phyloP scores from a whole-genome alignment of 2,329 filamentous ascomycete species.

The Dendrostoma leiphaemia region DNA sequence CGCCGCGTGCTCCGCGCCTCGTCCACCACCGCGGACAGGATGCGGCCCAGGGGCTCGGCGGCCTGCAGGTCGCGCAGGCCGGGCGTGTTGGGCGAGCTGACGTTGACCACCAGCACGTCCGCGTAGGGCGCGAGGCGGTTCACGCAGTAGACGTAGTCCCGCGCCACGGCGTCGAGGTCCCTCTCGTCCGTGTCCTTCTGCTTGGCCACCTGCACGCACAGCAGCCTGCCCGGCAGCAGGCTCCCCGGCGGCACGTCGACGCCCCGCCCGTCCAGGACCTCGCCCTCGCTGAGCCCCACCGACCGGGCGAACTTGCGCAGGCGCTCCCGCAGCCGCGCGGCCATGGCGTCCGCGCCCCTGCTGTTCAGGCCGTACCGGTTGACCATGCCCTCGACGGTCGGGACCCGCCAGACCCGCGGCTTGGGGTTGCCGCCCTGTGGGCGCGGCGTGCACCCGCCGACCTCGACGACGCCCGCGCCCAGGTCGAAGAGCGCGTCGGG shows the following conservation, averaged over 20 bases:
- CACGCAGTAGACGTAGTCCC: conserved; percentile 88
- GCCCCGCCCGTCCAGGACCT: conserved; percentile 74
- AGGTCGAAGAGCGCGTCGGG: conserved; percentile 81
- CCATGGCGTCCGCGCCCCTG: conserved; percentile 83
- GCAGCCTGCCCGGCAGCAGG: conserved; percentile 68
- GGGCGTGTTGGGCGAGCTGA: conserved; percentile 94
- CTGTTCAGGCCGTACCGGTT: conserved; percentile 97
- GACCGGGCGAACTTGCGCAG: conserved; percentile 74
- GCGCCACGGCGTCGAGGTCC: conserved; percentile 77
- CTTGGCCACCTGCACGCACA: conserved; percentile 94
- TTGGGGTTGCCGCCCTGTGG: conserved; percentile 85
- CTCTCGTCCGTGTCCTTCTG: conserved; percentile 88
- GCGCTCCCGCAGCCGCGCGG: conserved; percentile 72
- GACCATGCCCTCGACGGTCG: conserved; percentile 81
- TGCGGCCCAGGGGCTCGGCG: conserved; percentile 74
- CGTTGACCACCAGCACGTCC: conserved; percentile 96
- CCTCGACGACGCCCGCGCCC: conserved; percentile 84
- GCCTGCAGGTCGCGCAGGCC: conserved; percentile 86
- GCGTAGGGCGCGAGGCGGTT: conserved; percentile 80
- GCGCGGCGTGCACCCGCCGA: conserved; percentile 85
- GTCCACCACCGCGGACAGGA: conserved; percentile 78
- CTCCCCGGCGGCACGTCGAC: conserved; percentile 76
- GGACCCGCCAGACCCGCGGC: conserved; percentile 84
- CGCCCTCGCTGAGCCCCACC: conserved; percentile 67
- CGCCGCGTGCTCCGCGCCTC: conserved; percentile 66